Base-by-base conservation (phyloP, 352 stramenopile genomes). In the Thalassiosira exigua region DNA sequence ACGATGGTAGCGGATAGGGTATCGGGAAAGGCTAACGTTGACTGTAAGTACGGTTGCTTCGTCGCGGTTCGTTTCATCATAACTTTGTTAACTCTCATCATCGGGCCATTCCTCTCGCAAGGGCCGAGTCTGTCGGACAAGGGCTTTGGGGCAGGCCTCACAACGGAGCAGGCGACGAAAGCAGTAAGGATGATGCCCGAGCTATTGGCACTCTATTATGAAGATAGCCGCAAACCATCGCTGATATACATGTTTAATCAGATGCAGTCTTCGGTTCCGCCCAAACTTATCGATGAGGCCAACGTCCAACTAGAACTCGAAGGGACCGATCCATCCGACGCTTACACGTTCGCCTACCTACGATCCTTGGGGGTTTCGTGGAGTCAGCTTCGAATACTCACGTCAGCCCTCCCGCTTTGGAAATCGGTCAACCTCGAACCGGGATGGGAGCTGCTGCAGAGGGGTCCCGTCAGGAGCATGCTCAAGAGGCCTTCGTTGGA, bases 71-170 rank as follows among this genome's bases (percentile, higher is more conserved):
- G n/a, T n/a, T n/a, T n/a, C n/a, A n/a, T n/a, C n/a, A n/a, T n/a
- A n/a, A n/a, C n/a, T n/a, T n/a, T n/a, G n/a, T n/a, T n/a, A n/a
- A n/a, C n/a, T n/a, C n/a, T n/a, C n/a, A n/a, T n/a, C n/a, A n/a
- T n/a, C n/a, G n/a, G n/a, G n/a, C 46, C 26, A 12, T 30, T 50
- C 36, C 26, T 57, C 22, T 29, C 0, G 14, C 32, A 66, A 71
- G 77, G 79, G 66, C 66, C 70, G 39, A 29, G n/a, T 22, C 32
- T 89, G 21, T 65, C 50, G 52, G 42, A 32, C 11, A 58, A 87
- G 32, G 85, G 85, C 30, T 85, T 80, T 70, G 85, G 85, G 24
- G 75, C 70, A 4, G 82, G 79, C 27, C 67, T 88, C 24, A 79
- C 82, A 9, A 24, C 78, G n/a, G 24, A 61, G 17, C 79, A 91